Conservation (phyloP, 345 rosid genomes). For the Sonneratia caseolaris region DNA sequence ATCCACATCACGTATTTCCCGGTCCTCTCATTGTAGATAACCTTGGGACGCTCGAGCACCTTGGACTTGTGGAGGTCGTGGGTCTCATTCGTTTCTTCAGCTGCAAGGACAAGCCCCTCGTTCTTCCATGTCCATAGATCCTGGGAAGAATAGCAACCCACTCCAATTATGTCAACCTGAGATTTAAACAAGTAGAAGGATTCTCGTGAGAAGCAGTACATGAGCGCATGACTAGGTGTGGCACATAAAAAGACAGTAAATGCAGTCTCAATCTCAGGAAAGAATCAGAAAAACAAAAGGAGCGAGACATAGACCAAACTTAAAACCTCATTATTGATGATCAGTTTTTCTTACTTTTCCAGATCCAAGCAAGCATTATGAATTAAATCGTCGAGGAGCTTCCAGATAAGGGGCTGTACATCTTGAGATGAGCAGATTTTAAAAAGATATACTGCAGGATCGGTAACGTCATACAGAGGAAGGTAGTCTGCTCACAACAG, state of each 20-base stretch:
- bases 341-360: background rate
- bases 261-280: background rate
- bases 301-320: background rate
- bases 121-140: conserved; percentile 90
- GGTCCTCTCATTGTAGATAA: conserved; percentile 60
- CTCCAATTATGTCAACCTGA: conserved; percentile 94
- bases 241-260: background rate
- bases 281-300: background rate
- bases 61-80: conserved; percentile 77
- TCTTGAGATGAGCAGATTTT: background rate
- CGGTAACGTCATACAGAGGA: background rate
- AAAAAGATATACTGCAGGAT: background rate
- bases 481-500: background rate
- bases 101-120: conserved; percentile 73
- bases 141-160: conserved; percentile 89
- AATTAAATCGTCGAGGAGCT: background rate
- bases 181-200: conserved; percentile 2
- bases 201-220: background rate
- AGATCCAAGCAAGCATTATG: background rate
- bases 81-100: conserved; percentile 57
- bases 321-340: background rate
- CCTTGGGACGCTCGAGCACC: conserved; percentile 93
- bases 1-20: conserved; percentile 93
- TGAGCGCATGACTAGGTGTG: background rate
- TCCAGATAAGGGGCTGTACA: background rate